phyloP scores from a whole-genome alignment of 805 yeast species.

The Teunomyces barrocoloradensis region DNA sequence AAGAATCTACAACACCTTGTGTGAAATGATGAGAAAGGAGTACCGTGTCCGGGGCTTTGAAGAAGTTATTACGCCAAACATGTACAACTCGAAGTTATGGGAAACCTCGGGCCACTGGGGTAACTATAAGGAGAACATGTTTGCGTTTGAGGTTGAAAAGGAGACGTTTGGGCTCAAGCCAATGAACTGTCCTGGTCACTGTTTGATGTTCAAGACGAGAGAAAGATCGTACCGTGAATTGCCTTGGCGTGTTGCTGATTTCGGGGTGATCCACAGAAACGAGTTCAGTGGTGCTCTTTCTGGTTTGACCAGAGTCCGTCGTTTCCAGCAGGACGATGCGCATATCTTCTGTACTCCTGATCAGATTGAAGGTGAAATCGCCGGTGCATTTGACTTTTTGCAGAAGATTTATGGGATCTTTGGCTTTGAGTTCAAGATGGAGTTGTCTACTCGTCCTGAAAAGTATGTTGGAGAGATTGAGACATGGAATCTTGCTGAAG shows the following conservation, averaged over 20 bases:
- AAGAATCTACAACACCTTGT: slow-evolving; percentile 87
- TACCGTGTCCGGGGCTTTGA: slow-evolving; percentile 94
- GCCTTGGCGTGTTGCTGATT: slow-evolving; percentile 99
- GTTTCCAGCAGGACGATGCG: slow-evolving; percentile 99
- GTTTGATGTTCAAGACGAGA: slow-evolving; percentile 85
- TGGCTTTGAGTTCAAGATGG: slow-evolving; percentile 95
- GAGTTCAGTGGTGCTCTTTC: slow-evolving; percentile 95
- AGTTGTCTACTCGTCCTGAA: slow-evolving; percentile 95
- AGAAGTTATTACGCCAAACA: slow-evolving; percentile 98
- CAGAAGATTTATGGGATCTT: slow-evolving; percentile 83
- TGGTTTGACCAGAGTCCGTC: slow-evolving; percentile 89
- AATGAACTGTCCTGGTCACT: slow-evolving; percentile 91
- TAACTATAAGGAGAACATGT: slow-evolving; percentile 97
- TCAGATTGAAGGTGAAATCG: slow-evolving; percentile 85
- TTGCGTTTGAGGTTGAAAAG: slow-evolving; percentile 93
- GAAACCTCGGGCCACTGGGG: slow-evolving; percentile 99
- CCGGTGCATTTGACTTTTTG: slow-evolving; percentile 81
- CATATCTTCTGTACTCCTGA: slow-evolving; percentile 94
- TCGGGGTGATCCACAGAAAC: slow-evolving; percentile 95
- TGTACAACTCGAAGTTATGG: slow-evolving; percentile 97
- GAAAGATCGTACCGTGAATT: slow-evolving; percentile 95
- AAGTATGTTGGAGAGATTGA: slow-evolving; percentile 91
- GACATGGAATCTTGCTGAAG: slow-evolving; percentile 92
- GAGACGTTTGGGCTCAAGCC: slow-evolving; percentile 94
- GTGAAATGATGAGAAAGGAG: slow-evolving; percentile 75